These are phyloP conservation scores for Cadophora malorum DNA, from an alignment of 2,329 filamentous ascomycete species.

Conservation along the genomic window DNA sequence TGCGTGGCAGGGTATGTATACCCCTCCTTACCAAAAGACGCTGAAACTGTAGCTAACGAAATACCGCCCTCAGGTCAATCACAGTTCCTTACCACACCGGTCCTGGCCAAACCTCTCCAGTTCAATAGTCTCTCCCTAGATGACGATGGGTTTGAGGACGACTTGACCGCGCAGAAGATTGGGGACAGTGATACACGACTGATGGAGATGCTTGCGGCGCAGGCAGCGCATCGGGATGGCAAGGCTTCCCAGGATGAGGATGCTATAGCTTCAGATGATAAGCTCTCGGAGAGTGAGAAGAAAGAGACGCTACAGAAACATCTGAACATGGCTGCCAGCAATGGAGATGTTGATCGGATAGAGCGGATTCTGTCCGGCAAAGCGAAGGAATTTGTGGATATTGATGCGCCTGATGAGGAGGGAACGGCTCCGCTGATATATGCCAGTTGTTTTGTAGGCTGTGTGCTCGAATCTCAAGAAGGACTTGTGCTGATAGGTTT, in stretches of 20 bases:
- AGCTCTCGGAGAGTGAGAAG: constrained; percentile 79
- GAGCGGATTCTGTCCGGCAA: constrained; percentile 76
- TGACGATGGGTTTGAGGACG: constrained; percentile 74
- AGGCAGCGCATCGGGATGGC: constrained; percentile 82
- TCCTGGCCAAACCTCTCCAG: constrained; percentile 80
- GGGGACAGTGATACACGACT: constrained; percentile 85
- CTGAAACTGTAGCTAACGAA: constrained; percentile 30
- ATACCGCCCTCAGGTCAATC: constrained; percentile 74
- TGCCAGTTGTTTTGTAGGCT: constrained; percentile 89
- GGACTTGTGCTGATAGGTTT: constrained; percentile 28
- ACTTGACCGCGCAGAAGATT: constrained; percentile 56
- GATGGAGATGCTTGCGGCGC: constrained; percentile 95
- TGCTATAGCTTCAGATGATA: constrained; percentile 75
- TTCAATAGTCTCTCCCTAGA: constrained; percentile 85
- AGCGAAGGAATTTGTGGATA: constrained; percentile 77
- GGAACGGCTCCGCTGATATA: constrained; percentile 97
- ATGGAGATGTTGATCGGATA: constrained; percentile 87
- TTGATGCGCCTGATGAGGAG: constrained; percentile 90
- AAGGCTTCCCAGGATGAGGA: constrained; percentile 80
- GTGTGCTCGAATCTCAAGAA: background rate
- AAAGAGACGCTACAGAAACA: constrained; percentile 81
- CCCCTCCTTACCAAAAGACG: constrained; percentile 1
- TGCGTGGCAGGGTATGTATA: constrained; percentile 84
- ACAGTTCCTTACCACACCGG: constrained; percentile 88
- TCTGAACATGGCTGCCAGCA: constrained; percentile 94